phyloP scores from a whole-genome alignment of 768 basidiomycete species.

The Termitomyces sp. region DNA sequence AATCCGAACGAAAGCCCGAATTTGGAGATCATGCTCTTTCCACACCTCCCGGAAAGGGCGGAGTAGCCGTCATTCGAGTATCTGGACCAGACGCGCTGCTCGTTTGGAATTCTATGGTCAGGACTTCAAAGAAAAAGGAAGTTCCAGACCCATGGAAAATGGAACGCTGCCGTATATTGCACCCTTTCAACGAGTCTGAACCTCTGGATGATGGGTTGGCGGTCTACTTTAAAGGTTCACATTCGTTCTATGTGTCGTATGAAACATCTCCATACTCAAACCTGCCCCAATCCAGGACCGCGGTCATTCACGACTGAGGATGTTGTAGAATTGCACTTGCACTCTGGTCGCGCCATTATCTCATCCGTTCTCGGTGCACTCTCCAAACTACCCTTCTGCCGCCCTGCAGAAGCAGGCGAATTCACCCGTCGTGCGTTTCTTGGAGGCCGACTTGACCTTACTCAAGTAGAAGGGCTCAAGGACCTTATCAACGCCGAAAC shows the following conservation, averaged over 20 bases:
- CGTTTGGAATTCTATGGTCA: constrained; percentile 63
- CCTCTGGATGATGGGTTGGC: constrained; percentile 77
- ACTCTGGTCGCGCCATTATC: constrained; percentile 82
- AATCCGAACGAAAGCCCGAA: not conserved
- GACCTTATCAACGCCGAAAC: constrained; percentile 91
- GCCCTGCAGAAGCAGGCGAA: constrained; percentile 84
- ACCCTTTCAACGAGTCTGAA: constrained; percentile 52
- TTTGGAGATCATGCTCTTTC: constrained; percentile 59
- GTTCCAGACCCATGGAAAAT: constrained; percentile 66
- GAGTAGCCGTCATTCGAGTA: constrained; percentile 77
- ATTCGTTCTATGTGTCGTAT: not conserved
- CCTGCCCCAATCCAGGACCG: constrained; percentile 43
- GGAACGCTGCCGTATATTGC: constrained; percentile 64
- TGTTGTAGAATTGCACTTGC: constrained; percentile 80
- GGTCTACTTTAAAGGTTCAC: constrained; percentile 75
- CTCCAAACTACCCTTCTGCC: constrained; percentile 54
- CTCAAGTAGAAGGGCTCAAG: constrained; percentile 84
- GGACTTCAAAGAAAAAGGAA: constrained; percentile 8
- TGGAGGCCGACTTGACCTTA: constrained; percentile 79
- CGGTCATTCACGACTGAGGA: constrained; percentile 84
- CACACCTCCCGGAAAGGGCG: constrained; percentile 82
- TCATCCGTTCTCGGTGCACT: constrained; percentile 66
- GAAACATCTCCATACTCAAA: not conserved
- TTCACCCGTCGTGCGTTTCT: constrained; percentile 84
- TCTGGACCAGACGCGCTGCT: constrained; percentile 70